Base-by-base conservation (phyloP, 495 filamentous ascomycete genomes). In the Neurospora sp. region DNA sequence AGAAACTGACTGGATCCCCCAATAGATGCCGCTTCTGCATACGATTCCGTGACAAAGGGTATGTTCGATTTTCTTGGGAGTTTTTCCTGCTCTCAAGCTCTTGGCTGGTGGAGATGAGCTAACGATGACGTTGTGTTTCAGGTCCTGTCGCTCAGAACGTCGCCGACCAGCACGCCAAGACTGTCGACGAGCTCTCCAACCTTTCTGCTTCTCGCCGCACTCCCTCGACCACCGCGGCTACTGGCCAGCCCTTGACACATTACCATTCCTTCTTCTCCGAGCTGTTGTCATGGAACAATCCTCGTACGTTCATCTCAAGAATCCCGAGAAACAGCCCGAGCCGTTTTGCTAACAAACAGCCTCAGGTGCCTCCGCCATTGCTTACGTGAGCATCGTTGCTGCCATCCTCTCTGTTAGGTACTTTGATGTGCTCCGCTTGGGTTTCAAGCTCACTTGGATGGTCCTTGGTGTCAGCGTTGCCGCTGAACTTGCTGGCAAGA, bases 191-290 rank as follows among this genome's bases (percentile, higher is more conserved):
- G 84, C 86, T 97, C 75, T 87, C 86, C 78, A 92, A 93, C 77
- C 85, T 97, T 71, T 90, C 91, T 76, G 87, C 88, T 74, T 77
- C 92, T 71, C 91, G 91, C 73, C 86, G 87, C 71, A 89, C 89
- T 69, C 92, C 93, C 53, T 82, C 87, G 41, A 85, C 89, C 72
- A 87, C 87, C 44, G 89, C 93, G 76, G 89, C 89, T 75, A 96
- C 90, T 78, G 94, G 93, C 76, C 94, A 98, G 80, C 91, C 91
- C 37, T 82, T 98, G 83, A 98, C 94, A 69, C 92, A 94, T 83
- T 99, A 98, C 82, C 96, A 98, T 84, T 97, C 94, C 41, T 89
- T 98, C 84, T 94, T 98, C 85, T 93, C 93, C 78, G 93, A 92
- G 81, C 87, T 99, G 71, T 82, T 99, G 71, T 89, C 87, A 70